Evolutionary conservation across 2,329 filamentous ascomycete genomes (phyloP).

Genomic region (Xylaria sp.): DNA sequence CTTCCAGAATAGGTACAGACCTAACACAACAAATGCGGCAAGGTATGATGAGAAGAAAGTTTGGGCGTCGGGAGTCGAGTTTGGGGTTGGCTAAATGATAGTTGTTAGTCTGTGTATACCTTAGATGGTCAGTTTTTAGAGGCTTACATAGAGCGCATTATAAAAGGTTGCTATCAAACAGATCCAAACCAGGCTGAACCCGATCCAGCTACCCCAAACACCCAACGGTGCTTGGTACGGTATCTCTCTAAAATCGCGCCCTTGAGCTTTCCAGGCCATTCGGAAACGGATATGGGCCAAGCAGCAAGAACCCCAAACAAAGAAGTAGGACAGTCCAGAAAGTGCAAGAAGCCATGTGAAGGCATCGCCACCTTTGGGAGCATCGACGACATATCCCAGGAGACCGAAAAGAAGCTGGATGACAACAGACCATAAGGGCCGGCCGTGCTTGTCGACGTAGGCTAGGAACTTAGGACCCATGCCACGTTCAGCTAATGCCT

Average conservation of each 20-base stretch:
- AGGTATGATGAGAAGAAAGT: conserved; percentile 70
- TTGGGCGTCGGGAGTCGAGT: conserved; percentile 51
- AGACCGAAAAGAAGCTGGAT: conserved; percentile 66
- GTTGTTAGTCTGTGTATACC: conserved; percentile 26
- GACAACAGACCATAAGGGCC: conserved; percentile 65
- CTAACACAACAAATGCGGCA: conserved; percentile 64
- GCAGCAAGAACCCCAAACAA: conserved; percentile 78
- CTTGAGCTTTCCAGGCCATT: conserved; percentile 67
- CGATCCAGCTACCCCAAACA: conserved; percentile 74
- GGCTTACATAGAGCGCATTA: conserved; percentile 66
- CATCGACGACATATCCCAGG: conserved; percentile 66
- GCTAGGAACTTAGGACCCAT: conserved; percentile 66
- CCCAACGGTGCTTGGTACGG: conserved; percentile 63
- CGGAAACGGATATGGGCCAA: conserved; percentile 73
- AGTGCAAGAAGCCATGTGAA: conserved; percentile 76
- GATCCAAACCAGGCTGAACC: conserved; percentile 71
- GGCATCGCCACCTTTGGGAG: conserved; percentile 54
- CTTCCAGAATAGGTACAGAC: conserved; percentile 74
- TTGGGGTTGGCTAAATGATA: conserved; percentile 47
- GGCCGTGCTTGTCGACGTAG: conserved; percentile 70
- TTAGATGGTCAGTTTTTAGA: neutral
- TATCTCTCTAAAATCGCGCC: conserved; percentile 60
- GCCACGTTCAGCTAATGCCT: conserved; percentile 59
- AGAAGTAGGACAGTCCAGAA: conserved; percentile 77
- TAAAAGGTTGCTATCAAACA: conserved; percentile 79